A percentile compares a stretch with the other conserved stretches of the same genome.
Evolutionary conservation across 2,329 filamentous ascomycete genomes (phyloP).

Genomic region (Pseudodiploospora longispora): DNA sequence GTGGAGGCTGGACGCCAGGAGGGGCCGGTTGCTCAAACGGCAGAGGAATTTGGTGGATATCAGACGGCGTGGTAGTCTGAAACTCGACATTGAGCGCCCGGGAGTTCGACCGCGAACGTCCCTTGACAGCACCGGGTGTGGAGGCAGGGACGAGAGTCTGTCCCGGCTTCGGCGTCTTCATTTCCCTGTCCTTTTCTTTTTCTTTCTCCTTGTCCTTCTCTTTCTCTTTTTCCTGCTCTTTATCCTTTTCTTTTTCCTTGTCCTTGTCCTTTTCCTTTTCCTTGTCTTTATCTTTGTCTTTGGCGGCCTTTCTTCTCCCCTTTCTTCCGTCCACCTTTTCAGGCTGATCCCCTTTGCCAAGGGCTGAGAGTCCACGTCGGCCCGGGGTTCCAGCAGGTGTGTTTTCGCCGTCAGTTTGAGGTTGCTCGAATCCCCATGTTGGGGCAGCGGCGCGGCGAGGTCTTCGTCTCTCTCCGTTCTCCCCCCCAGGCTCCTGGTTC

Average conservation of each 20-base stretch:
- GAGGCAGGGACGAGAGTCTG: slow-evolving; percentile 42
- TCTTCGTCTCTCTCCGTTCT: slow-evolving; percentile 52
- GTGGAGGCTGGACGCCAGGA: slow-evolving; percentile 33
- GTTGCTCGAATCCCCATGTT: slow-evolving; percentile 60
- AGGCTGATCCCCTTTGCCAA: slow-evolving; percentile 32
- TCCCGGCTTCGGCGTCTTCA: slow-evolving; percentile 30
- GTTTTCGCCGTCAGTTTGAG: slow-evolving; percentile 50
- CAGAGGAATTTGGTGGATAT: slow-evolving; percentile 30
- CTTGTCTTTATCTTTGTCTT: slow-evolving; percentile 27
- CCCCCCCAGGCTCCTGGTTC: slow-evolving; percentile 44
- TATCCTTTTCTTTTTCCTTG: slow-evolving; percentile 31
- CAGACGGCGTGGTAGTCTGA: slow-evolving; percentile 29
- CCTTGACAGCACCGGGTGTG: slow-evolving; percentile 30
- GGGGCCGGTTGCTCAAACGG: slow-evolving; percentile 36
- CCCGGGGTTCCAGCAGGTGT: slow-evolving; percentile 51
- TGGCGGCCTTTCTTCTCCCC: slow-evolving; percentile 28
- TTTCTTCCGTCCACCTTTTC: slow-evolving; percentile 39
- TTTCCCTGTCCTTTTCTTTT: slow-evolving; percentile 16
- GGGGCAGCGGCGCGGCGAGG: slow-evolving; percentile 62
- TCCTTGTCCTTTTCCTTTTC: slow-evolving; percentile 11
- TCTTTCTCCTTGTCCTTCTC: neutral
- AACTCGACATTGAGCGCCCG: slow-evolving; percentile 39
- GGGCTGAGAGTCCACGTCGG: slow-evolving; percentile 35
- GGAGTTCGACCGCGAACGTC: slow-evolving; percentile 48
- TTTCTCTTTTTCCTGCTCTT: slow-evolving; percentile 27